Evolutionary conservation across 2,329 filamentous ascomycete species (phyloP), one percentile per base, ranked within the genome.

Genomic region (Tolypocladium tropicale): DNA sequence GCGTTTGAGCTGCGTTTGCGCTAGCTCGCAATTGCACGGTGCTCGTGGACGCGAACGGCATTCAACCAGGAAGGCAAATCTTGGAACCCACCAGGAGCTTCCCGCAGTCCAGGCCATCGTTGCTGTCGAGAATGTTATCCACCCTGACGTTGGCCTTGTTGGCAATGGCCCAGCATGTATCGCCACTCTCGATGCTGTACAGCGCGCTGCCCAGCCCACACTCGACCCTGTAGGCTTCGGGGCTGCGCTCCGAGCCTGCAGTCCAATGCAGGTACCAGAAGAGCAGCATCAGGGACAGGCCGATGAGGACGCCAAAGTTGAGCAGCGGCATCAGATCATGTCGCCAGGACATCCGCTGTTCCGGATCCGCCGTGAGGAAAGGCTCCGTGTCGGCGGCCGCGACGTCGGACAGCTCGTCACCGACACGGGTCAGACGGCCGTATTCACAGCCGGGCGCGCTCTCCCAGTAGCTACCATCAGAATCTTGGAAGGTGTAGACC

Each of bases 261-360:
- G 65, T 66, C 55, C 66, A 63, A 56, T 70, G 66, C 21, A 80
- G 68, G 64, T 75, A 76, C 75, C 76, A 80, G 57, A 78, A 74
- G 48, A 83, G 61, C 21, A 75, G 64, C 36, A 83, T 63, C 52
- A 84, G 66, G 57, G 75, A 78, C 18, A 82, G 62, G 4, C 79
- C 70, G 54, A 81, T 72, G 37, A 84, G 65, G 58, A 83, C 66
- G 55, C 78, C 79, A 67, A 83, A 84, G 63, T 82, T 82, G 63
- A 84, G 71, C 60, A 84, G 69, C n/a, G 78, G 78, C 70, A 73
- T 75, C 69, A 79, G 70, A 57, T 79, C 76, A 36, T 74, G 72
- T 33, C 80, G 73, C 75, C 80, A 78, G 6, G 80, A 77, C 34
- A 69, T 68, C 41, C 65, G 70, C 60, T 59, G 62, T 32, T 51